Evolutionary conservation across 371 early-diverging fungal species (phyloP), one percentile per base, ranked within the genome.

Genomic region (Mucor irregularis): DNA sequence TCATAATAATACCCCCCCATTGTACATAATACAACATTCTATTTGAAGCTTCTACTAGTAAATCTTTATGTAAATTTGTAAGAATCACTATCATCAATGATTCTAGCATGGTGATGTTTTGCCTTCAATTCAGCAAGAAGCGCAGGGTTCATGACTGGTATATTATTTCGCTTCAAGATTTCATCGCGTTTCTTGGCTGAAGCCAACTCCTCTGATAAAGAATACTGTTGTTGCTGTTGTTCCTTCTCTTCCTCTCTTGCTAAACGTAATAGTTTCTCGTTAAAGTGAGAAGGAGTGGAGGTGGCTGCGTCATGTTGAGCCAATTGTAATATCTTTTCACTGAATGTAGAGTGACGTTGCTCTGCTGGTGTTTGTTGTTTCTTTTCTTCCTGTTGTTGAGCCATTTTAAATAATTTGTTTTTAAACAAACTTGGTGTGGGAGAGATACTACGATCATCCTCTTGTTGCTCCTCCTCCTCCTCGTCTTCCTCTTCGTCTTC

Each of bases 61-160:
- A n/a, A n/a, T n/a, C n/a, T 28, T 51, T 58, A 64, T 40, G 59
- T 22, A 43, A 64, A 64, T 26, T 64, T 58, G 39, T 64, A 64
- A 47, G 59, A 58, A 64, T 64, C 64, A 25, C 59, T 55, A 42
- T 64, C 64, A 46, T 64, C 64, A 39, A 64, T 49, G 2, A 59
- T 28, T 14, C 16, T 49, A 8, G 44, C 55, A 21, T 29, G 35
- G n/a, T n/a, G 42, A 35, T 64, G 50, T 21, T 50, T 59, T 21
- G 59, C 55, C 39, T 64, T 64, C 26, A 64, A 39, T 45, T 64
- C 59, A 16, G 59, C 64, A 54, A 64, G 47, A 4, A 64, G 16
- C 29, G 49, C 22, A 1, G 55, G 22, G 17, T 55, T 55, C 30
- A 55, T 26, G 1, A 26, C 33, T 24, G 56, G 64, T 58, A 59